phyloP scores from a whole-genome alignment of 768 basidiomycete genomes.

The Coprinopsis cinerea region DNA sequence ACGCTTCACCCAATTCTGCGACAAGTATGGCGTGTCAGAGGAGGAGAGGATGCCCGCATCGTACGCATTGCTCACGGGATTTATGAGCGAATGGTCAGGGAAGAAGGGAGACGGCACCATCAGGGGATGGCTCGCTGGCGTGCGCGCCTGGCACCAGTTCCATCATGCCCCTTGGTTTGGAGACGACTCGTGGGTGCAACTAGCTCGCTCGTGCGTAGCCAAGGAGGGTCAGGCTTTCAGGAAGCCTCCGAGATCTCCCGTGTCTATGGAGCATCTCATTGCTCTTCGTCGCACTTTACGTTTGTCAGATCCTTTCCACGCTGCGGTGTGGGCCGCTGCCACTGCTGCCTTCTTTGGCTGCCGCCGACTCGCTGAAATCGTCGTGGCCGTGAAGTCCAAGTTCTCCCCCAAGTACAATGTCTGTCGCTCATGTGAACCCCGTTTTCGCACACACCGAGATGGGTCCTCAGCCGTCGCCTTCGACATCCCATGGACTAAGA shows the following conservation, averaged over 20 bases:
- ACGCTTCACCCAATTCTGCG: slow-evolving; percentile 20
- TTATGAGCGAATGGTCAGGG: not conserved
- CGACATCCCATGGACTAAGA: slow-evolving; percentile 29
- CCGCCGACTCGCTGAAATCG: slow-evolving; percentile 23
- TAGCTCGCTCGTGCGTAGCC: slow-evolving; percentile 8
- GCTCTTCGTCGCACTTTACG: slow-evolving; percentile 20
- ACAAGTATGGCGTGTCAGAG: slow-evolving; percentile 13
- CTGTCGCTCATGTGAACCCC: not conserved
- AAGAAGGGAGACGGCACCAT: slow-evolving; percentile 18
- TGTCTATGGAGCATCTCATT: slow-evolving; percentile 28
- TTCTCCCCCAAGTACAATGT: not conserved
- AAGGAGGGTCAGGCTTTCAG: slow-evolving; percentile 10
- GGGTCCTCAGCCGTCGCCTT: slow-evolving; percentile 11
- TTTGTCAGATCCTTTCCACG: slow-evolving; percentile 21
- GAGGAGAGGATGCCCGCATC: slow-evolving; percentile 16
- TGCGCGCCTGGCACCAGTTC: slow-evolving; percentile 31
- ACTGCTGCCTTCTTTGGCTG: slow-evolving; percentile 30
- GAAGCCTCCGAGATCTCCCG: slow-evolving; percentile 20
- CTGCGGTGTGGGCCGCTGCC: slow-evolving; percentile 31
- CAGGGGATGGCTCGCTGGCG: slow-evolving; percentile 27
- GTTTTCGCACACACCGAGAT: slow-evolving; percentile 6
- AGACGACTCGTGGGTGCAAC: slow-evolving; percentile 19
- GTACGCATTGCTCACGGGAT: slow-evolving; percentile 12
- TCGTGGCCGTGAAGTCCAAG: slow-evolving; percentile 11
- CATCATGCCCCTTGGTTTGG: slow-evolving; percentile 31